Conservation (phyloP, 306 rosid species). For the Vicia villosa region DNA sequence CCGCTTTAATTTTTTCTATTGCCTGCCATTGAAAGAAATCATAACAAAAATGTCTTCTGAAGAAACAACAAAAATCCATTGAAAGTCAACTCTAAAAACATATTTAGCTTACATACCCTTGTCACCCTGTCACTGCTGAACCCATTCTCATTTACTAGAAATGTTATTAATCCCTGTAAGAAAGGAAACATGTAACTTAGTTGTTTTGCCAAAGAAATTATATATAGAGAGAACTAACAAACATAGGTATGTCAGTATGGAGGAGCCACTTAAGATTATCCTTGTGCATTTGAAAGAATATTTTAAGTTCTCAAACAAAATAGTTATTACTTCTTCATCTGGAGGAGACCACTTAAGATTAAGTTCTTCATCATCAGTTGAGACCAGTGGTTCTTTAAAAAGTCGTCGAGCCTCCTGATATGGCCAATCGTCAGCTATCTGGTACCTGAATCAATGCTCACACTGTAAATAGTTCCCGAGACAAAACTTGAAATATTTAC, state of each 20-base stretch:
- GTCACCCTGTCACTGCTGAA: conserved; percentile 88
- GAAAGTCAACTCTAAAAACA: conserved; percentile 29
- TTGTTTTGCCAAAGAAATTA: conserved; percentile 32
- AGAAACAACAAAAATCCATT: conserved; percentile 27
- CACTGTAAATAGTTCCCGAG: conserved; percentile 6
- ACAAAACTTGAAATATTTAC: conserved; percentile 13
- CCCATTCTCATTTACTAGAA: conserved; percentile 94
- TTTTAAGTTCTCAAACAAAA: conserved; percentile 35
- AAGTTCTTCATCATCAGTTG: conserved; percentile 64
- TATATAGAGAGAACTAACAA: conserved; percentile 26
- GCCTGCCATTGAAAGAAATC: conserved; percentile 59
- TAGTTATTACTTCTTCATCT: conserved; percentile 75
- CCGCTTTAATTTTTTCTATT: conserved; percentile 91
- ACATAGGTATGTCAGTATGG: conserved; percentile 3
- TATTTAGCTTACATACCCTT: conserved; percentile 56
- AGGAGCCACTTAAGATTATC: too few species aligned
- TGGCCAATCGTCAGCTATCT: conserved; percentile 89
- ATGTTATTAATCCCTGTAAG: conserved; percentile 71
- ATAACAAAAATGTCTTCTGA: conserved; percentile 26
- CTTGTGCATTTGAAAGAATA: conserved; percentile 28
- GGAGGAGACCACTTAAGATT: conserved; percentile 93
- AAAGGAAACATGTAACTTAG: conserved; percentile 35
- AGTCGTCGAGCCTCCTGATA: conserved; percentile 86
- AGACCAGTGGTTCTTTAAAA: conserved; percentile 80
- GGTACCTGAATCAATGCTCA: conserved; percentile 63